Evolutionary conservation across 164 flowering plant genomes (phyloP), one percentile per base, ranked within the genome.

Genomic region (Vitis labrusca): DNA sequence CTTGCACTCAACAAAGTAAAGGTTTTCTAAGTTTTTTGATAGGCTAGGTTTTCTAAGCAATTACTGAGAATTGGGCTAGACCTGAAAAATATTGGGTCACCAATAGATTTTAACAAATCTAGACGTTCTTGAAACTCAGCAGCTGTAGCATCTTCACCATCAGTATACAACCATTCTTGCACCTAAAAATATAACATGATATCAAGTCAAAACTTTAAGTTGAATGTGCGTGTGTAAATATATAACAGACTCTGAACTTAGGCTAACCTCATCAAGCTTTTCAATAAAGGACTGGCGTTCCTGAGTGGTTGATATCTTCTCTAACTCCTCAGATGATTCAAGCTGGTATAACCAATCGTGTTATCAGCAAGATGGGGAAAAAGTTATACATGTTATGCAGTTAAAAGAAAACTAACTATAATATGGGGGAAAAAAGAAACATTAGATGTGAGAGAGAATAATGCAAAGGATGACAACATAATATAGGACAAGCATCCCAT

Each of bases 81-180:
- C 99, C 98, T 88, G 72, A 91, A 88, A 82, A 93, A 96, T 70
- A 96, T 87, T 65, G 99, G 98, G 63, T 88, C 97, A 47, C 95
- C 97, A 64, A 83, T 75, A 70, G 89, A 83, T 81, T 89, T 96
- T 60, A 96, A 72, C 61, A 63, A 77, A 80, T 87, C 82, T 50
- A 96, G 82, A 48, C 73, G 89, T 57, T 88, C 82, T 76, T 91
- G 75, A 80, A 96, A 93, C 77, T 96, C 91, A 55, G 75, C 59
- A 47, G 93, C 95, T 71, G 84, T 74, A 65, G 98, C 99, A 88
- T 96, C 95, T 81, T 96, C 99, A 62, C 98, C 98, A 75, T 93
- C 99, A 49, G 84, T 91, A 64, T 96, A 96, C 29, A 96, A 86
- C 99, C 99, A 96, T 9, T 96, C 98, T 83, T 96, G 92, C 63